Percentiles rank a stretch among this genome's conserved stretches.
Evolutionary conservation across 192 early-diverging fungal genomes (phyloP).

Genomic region (Jimgerdemannia flammicorona): DNA sequence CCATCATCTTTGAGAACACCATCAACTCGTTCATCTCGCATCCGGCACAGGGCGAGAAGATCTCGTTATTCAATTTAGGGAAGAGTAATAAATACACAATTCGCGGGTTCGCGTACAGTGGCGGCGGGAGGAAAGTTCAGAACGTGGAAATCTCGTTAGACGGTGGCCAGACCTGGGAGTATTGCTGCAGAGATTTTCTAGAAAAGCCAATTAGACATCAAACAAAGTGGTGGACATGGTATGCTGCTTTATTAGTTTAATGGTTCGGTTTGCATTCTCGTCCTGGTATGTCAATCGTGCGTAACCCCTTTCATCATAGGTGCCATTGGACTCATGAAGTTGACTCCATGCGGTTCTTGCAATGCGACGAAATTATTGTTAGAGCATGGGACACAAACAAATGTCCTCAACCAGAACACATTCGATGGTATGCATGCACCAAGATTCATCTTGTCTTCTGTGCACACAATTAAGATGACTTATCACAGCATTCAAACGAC

Average conservation of each 20-base stretch:
- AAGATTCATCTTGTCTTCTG: too few species aligned
- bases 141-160: conserved; percentile 83
- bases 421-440: conserved; percentile 50
- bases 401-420: conserved; percentile 59
- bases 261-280: too few species aligned
- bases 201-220: conserved; percentile 16
- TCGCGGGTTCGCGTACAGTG: conserved; percentile 78
- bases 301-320: conserved; percentile 57
- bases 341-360: conserved; percentile 24
- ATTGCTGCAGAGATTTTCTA: conserved; percentile 49
- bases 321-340: conserved; percentile 50
- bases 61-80: too few species aligned
- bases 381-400: conserved; percentile 58
- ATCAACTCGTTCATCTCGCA: conserved; percentile 46
- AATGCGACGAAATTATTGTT: conserved; percentile 47
- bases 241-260: conserved; percentile 12
- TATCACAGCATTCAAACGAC: too few species aligned
- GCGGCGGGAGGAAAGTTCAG: conserved; percentile 67
- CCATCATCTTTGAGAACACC: conserved; percentile 72
- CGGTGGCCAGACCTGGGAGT: conserved; percentile 74
- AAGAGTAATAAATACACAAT: conserved; percentile 23
- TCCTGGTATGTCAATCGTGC: too few species aligned
- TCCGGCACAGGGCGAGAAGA: too few species aligned
- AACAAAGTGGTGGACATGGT: too few species aligned
- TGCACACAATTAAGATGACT: too few species aligned